Base-by-base conservation (phyloP, 164 flowering plant genomes). In the Vitis cinerea region DNA sequence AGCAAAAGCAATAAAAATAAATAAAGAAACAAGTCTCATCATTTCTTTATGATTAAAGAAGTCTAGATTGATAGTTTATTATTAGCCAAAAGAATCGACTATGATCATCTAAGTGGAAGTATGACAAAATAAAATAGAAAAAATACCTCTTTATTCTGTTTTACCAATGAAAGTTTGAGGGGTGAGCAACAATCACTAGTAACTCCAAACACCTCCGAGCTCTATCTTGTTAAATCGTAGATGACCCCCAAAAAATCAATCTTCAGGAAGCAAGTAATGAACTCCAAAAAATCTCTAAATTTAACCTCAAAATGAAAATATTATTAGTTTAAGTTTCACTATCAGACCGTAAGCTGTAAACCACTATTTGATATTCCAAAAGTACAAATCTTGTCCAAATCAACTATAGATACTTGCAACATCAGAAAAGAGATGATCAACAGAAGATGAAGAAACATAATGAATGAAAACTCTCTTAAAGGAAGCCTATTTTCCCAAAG, bases 161-260 rank as follows among this genome's bases (percentile, higher is more conserved):
- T 72, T 71, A 80, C 52, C 67, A 77, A 50, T 61, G 83, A 80
- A 63, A 61, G 14, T 47, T 79, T 63, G 64, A 58, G 19, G 5
- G 71, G n/a, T 56, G 71, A 19, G 37, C 66, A 50, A 16, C 13
- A 60, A 67, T 23, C 59, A 69, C 52, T 29, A 66, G 69, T 12
- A 57, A 44, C 48, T 19, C 64, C 65, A 66, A 68, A 65, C 31
- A 15, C 51, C 70, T 59, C 74, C 69, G 19, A 62, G 61, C 60
- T 70, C 67, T 54, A 66, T 66, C 58, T 37, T 52, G 67, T 63
- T 44, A 50, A 61, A 67, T 19, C 74, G 72, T 75, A 79, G 65
- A 63, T 19, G 29, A 71, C 44, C 50, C 72, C 61, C 75, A 75
- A 64, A 8, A 59, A 53, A 64, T 31, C 44, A 68, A 59, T 62